Evolutionary conservation across 805 yeast species (phyloP), one percentile per base, ranked within the genome.

Genomic region (Teunomyces atbi): DNA sequence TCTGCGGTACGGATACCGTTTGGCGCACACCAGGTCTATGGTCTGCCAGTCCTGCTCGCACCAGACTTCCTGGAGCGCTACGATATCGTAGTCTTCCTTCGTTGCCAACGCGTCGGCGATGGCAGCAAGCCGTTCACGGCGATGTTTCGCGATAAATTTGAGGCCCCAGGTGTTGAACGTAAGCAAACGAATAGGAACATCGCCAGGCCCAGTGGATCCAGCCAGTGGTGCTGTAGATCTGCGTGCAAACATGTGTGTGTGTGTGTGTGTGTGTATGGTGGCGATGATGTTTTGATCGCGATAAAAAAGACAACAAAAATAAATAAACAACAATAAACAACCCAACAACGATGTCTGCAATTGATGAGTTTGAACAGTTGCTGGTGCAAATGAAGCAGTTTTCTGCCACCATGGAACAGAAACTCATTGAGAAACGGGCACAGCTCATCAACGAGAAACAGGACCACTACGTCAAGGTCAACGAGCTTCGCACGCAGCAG

Each of bases 41-140:
- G 80, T 79, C 1, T 79, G 77, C 91, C 91, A 91, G 63, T 94
- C 99, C 40, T 78, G 82, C 51, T 82, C 77, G 33, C 84, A 84
- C 99, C 99, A 94, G 10, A 94, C 76, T 60, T 94, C 99, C 63
- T 94, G 99, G n/a, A 94, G 70, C 1, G 97, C 97, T 5, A 94
- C 79, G 10, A 94, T 77, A 65, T 94, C 97, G 65, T 86, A 89
- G 12, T 72, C 68, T 2, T 49, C 45, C 18, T 15, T 33, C 2
- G 59, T 58, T 0, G 83, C 79, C 3, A 92, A 63, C 45, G 77
- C 67, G 39, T 82, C 76, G 0, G 95, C 96, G 27, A 94, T 86
- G 1, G 89, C 96, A 12, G 57, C 62, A 27, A 94, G 70, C 32
- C 99, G 74, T 52, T 74, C 76, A 29, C 67, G 64, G 26, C 99